Evolutionary conservation across 1,139 yeast species (phyloP), one percentile per base, ranked within the genome.

Genomic region (Diutina catenulata): DNA sequence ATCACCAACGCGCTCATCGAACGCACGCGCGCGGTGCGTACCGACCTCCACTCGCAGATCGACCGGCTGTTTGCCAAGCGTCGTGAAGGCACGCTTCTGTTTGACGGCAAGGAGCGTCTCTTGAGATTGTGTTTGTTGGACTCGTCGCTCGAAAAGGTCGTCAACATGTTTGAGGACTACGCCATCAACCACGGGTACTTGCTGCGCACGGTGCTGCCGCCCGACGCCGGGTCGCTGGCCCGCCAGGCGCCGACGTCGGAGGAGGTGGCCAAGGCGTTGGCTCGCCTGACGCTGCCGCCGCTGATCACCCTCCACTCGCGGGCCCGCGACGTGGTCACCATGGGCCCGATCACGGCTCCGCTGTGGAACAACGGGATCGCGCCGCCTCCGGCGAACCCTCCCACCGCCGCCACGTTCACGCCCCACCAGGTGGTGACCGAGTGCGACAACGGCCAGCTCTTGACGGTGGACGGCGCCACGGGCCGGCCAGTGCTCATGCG

Each of bases 341-440:
- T 18, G 3, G 35, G 25, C 5, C 25, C 35, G 9, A 13, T 31
- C 19, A 31, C 35, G n/a, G 24, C 25, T 3, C 35, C 35, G 8
- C 24, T 24, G n/a, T n/a, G n/a, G n/a, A n/a, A 7, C 24, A 19
- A 20, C 10, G 24, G 18, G 25, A 13, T n/a, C 28, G 14, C 28
- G 28, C 28, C 15, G 6, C 16, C 28, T 25, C 6, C 26, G n/a
- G 28, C 16, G 8, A 8, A 14, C 8, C 5, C 28, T 7, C 16
- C 16, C 7, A 5, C 35, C 10, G 24, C 35, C 3, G 35, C 20
- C 21, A 24, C 20, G 21, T 59, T 70, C 39, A 63, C 66, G 41
- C 88, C 88, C 2, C 91, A 80, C 57, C 73, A 72, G 49, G 83
- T 80, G 55, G 87, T 80, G 3, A 62, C 68, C 26, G 82, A 75